A percentile compares a stretch with the other conserved stretches of the same genome.
Evolutionary conservation across 768 basidiomycete genomes (phyloP).

Genomic region (Kwoniella sp.): DNA sequence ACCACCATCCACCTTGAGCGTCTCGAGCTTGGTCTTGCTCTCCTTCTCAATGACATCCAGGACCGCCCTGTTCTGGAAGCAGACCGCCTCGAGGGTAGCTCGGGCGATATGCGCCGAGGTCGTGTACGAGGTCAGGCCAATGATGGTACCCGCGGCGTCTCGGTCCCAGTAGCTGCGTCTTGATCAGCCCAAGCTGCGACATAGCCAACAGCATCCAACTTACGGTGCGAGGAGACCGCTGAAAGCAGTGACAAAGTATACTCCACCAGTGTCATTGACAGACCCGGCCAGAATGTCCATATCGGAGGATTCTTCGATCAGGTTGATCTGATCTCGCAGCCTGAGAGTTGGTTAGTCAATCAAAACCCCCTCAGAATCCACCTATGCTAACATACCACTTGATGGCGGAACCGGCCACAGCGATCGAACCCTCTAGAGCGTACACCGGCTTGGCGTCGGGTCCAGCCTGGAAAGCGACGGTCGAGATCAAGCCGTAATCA

Average conservation of each 20-base stretch:
- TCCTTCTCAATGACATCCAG: conserved; percentile 93
- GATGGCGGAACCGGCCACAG: conserved; percentile 90
- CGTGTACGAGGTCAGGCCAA: conserved; percentile 48
- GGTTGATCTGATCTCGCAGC: conserved; percentile 82
- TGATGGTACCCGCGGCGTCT: conserved; percentile 60
- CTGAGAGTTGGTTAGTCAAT: conserved; percentile 40
- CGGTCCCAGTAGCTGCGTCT: conserved; percentile 68
- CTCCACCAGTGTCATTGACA: conserved; percentile 74
- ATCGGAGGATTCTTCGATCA: conserved; percentile 75
- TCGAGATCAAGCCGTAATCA: conserved; percentile 79
- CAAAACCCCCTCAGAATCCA: not conserved
- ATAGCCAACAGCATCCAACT: conserved; percentile 16
- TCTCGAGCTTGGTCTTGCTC: conserved; percentile 66
- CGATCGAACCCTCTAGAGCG: conserved; percentile 90
- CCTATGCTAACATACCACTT: conserved; percentile 73
- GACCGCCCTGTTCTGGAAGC: conserved; percentile 91
- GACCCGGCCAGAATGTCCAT: conserved; percentile 78
- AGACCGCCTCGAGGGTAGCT: conserved; percentile 91
- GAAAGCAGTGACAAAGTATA: conserved; percentile 97
- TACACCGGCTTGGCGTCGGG: conserved; percentile 73
- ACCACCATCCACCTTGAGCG: conserved; percentile 85
- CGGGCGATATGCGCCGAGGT: conserved; percentile 82
- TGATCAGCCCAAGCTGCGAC: not conserved
- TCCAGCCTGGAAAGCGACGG: conserved; percentile 86
- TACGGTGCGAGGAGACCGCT: conserved; percentile 92